Percentiles rank a stretch among this genome's conserved stretches.
Evolutionary conservation across 129 eudicot species (phyloP).

Genomic region (Pittosporum tobira): DNA sequence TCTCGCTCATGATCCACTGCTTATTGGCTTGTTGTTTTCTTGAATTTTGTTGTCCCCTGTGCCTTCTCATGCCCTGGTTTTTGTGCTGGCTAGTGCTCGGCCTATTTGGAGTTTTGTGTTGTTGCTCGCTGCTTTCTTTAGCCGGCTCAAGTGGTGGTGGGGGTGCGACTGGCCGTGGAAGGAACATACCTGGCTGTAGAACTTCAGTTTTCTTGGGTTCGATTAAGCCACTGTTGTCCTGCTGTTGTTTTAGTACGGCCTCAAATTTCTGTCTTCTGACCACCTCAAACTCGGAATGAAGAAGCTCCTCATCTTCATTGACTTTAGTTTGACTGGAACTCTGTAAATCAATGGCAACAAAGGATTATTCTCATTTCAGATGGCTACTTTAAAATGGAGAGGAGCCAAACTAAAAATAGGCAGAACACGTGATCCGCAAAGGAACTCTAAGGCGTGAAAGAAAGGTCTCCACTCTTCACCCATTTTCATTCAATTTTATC

Average conservation of each 20-base stretch:
- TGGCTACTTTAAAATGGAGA: background rate
- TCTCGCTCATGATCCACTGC: constrained; percentile 55
- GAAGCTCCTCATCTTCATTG: constrained; percentile 24
- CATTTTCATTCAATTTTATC: no score
- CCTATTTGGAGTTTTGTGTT: constrained; percentile 11
- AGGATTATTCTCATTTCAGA: background rate
- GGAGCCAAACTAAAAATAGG: no score
- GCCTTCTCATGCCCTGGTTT: constrained; percentile 32
- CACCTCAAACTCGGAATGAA: constrained; percentile 48
- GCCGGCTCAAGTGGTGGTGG: constrained; percentile 11
- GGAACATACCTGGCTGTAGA: constrained; percentile 64
- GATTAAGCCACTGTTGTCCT: constrained; percentile 67
- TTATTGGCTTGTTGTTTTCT: constrained; percentile 39
- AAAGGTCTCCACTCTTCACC: no score
- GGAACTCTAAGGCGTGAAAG: no score
- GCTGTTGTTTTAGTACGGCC: constrained; percentile 51
- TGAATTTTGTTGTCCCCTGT: constrained; percentile 37
- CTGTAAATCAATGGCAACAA: constrained; percentile 23
- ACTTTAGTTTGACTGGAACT: constrained; percentile 23
- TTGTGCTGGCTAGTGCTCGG: constrained; percentile 27
- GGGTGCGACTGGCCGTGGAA: constrained; percentile 28
- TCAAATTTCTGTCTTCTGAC: constrained; percentile 57
- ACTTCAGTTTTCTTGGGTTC: constrained; percentile 66
- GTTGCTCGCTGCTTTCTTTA: constrained; percentile 3
- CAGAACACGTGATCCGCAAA: no score